Conservation (phyloP, 2,329 filamentous ascomycete species). For the Beauveria asiatica region DNA sequence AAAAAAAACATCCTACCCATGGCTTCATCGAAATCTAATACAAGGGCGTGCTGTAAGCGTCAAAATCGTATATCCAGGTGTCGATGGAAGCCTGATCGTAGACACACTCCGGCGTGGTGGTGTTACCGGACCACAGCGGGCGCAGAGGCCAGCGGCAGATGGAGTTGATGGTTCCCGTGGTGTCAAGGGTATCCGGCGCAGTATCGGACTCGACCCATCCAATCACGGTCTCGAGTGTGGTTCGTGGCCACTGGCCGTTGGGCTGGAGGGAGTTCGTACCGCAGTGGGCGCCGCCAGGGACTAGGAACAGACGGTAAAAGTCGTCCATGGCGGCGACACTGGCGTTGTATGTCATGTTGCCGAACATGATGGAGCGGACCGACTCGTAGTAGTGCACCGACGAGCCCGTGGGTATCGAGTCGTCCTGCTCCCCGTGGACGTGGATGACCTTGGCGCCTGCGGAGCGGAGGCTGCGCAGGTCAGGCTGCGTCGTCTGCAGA, state of each 20-base stretch:
- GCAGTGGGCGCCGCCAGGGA: slow-evolving; percentile 46
- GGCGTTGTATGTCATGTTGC: slow-evolving; percentile 28
- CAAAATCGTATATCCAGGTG: not conserved
- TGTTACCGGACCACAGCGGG: slow-evolving; percentile 25
- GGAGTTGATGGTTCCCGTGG: slow-evolving; percentile 27
- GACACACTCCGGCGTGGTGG: not conserved
- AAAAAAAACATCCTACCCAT: too few species aligned
- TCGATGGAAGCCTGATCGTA: not conserved
- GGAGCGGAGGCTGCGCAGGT: slow-evolving; percentile 40
- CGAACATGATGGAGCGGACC: slow-evolving; percentile 42
- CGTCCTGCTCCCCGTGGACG: slow-evolving; percentile 48
- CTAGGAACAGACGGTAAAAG: slow-evolving; percentile 32
- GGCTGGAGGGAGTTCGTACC: slow-evolving; percentile 31
- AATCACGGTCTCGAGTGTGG: slow-evolving; percentile 38
- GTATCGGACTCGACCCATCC: slow-evolving; percentile 44
- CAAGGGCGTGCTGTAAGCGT: not conserved
- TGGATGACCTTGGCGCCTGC: slow-evolving; percentile 47
- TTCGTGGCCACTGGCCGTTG: slow-evolving; percentile 31
- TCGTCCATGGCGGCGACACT: slow-evolving; percentile 34
- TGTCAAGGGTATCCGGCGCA: slow-evolving; percentile 35
- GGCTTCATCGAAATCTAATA: not conserved
- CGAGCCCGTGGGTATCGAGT: slow-evolving; percentile 40
- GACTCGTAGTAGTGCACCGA: slow-evolving; percentile 46
- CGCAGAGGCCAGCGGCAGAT: slow-evolving; percentile 35
- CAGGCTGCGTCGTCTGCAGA: slow-evolving; percentile 45